Percentiles rank a stretch among this genome's conserved stretches.
Conservation (phyloP, 805 yeast species). For the Isabelozyma rhagii region DNA sequence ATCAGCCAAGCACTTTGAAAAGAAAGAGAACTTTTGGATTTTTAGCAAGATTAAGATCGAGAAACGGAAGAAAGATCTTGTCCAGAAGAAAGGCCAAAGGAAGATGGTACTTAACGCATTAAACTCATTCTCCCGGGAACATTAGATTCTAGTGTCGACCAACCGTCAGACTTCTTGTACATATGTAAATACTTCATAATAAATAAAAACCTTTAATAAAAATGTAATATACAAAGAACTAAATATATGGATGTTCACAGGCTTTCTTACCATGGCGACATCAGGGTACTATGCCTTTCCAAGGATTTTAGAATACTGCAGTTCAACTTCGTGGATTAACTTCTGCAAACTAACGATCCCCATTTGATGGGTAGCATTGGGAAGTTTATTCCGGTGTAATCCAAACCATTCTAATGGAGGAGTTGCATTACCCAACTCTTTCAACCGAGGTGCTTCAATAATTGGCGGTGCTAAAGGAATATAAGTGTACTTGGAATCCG, state of each 20-base stretch:
- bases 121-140: slow-evolving; percentile 8
- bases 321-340: slow-evolving; percentile 66
- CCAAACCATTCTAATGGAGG: slow-evolving; percentile 99
- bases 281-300: slow-evolving; percentile 33
- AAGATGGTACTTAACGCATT: slow-evolving; percentile 89
- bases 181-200: neutral
- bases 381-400: slow-evolving; percentile 79
- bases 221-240: neutral
- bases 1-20: slow-evolving; percentile 87
- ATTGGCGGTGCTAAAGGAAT: slow-evolving; percentile 69
- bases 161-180: neutral
- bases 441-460: slow-evolving; percentile 85
- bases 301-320: slow-evolving; percentile 47
- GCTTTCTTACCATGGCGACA: neutral
- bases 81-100: slow-evolving; percentile 82
- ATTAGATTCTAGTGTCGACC: neutral
- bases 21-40: slow-evolving; percentile 91
- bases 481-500: slow-evolving; percentile 48
- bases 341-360: slow-evolving; percentile 72
- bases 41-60: slow-evolving; percentile 73
- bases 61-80: slow-evolving; percentile 74
- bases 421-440: slow-evolving; percentile 93
- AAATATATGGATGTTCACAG: neutral
- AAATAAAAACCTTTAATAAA: neutral
- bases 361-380: slow-evolving; percentile 80